These are phyloP conservation scores for Leersia perrieri DNA, from an alignment of 176 grass and related monocot genomes.

Conservation along the genomic window DNA sequence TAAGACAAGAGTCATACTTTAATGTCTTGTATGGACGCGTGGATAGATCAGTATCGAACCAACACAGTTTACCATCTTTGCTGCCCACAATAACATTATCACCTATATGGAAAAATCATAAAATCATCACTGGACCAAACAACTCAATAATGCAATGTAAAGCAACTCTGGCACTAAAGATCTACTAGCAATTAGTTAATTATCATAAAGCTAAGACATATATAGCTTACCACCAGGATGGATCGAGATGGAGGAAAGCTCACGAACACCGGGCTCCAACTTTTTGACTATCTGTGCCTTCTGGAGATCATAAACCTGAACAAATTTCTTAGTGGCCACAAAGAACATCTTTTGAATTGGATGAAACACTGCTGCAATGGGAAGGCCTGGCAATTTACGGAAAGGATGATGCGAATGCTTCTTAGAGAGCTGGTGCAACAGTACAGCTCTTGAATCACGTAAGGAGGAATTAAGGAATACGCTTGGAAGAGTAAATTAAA, in stretches of 20 bases:
- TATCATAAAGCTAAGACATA: neutral
- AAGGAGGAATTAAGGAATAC: slow-evolving; percentile 57
- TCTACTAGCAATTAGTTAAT: neutral
- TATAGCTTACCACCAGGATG: slow-evolving; percentile 77
- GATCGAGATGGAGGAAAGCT: slow-evolving; percentile 83
- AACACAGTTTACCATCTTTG: slow-evolving; percentile 94
- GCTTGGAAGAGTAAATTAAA: slow-evolving; percentile 6
- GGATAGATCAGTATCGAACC: slow-evolving; percentile 95
- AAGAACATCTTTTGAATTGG: slow-evolving; percentile 86
- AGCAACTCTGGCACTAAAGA: neutral
- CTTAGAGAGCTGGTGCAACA: slow-evolving; percentile 91
- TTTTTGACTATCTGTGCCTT: slow-evolving; percentile 79
- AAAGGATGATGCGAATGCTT: slow-evolving; percentile 83
- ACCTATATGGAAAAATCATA: slow-evolving; percentile 47
- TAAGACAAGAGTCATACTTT: slow-evolving; percentile 51
- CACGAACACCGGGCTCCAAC: slow-evolving; percentile 78
- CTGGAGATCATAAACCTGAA: slow-evolving; percentile 92
- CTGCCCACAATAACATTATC: slow-evolving; percentile 97
- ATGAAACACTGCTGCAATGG: slow-evolving; percentile 84
- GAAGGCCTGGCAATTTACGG: slow-evolving; percentile 79
- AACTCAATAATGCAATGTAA: neutral
- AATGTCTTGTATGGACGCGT: slow-evolving; percentile 79
- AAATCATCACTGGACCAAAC: neutral
- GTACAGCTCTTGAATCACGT: slow-evolving; percentile 86
- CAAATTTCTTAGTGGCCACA: slow-evolving; percentile 90